Evolutionary conservation across 2,329 filamentous ascomycete species (phyloP).

Genomic region (Colletotrichum australisinense): DNA sequence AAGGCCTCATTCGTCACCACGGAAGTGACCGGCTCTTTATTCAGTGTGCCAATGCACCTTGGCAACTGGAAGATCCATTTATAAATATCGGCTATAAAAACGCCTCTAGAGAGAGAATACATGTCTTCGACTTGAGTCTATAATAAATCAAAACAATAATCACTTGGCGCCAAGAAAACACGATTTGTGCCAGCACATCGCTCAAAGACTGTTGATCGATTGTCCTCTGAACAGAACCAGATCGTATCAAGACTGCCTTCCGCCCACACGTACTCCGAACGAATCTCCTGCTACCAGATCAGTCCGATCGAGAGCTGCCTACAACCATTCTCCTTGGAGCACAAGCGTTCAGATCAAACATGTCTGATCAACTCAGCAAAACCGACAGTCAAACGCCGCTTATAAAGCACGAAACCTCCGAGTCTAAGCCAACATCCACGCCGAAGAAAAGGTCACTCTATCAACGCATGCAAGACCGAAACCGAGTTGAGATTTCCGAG

Average conservation of each 20-base stretch:
- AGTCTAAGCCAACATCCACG: neutral
- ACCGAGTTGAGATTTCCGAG: constrained; percentile 47
- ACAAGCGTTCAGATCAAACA: neutral
- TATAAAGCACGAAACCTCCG: neutral
- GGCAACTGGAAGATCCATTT: neutral
- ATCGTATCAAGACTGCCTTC: neutral
- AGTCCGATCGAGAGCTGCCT: too few species aligned
- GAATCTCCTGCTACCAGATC: neutral
- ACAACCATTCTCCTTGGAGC: neutral
- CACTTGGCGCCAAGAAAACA: neutral
- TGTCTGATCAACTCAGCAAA: neutral
- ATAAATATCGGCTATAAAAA: neutral
- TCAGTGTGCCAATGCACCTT: neutral
- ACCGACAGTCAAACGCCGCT: constrained; percentile 1
- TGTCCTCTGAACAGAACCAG: neutral
- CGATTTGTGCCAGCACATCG: neutral
- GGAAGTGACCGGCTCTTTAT: neutral
- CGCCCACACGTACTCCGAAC: neutral
- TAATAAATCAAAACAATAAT: neutral
- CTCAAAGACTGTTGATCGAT: neutral
- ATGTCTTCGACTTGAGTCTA: neutral
- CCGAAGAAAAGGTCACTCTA: constrained; percentile 44
- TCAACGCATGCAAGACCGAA: constrained; percentile 44
- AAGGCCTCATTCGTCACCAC: neutral
- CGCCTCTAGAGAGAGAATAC: neutral